Base-by-base conservation (phyloP, 2,329 filamentous ascomycete species). In the Scedosporium aurantiacum region DNA sequence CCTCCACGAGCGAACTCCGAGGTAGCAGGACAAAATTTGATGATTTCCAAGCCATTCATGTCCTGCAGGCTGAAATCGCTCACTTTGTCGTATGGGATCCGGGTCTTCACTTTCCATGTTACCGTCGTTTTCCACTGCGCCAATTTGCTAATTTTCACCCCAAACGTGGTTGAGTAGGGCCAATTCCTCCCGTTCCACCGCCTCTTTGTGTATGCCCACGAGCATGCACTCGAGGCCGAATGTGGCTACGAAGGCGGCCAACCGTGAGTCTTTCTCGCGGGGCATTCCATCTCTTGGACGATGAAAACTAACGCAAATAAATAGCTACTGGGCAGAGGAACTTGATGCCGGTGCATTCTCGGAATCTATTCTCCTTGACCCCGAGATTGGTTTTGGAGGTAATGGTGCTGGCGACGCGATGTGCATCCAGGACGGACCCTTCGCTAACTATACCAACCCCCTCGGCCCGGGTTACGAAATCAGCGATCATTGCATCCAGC, bases 161-260 rank as follows among this genome's bases (percentile, higher is more conserved):
- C 21, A 25, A 25, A 28, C 12, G 4, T n/a, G 4, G 41, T 14
- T 43, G 37, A 32, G 16, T 32, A 67, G 64, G 68, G 67, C 21
- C 61, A 64, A 1, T 72, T 72, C 60, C 66, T 72, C 4, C 70
- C 70, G 4, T 72, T 66, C 62, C 70, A 71, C 58, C 63, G 70
- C 16, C 64, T 68, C n/a, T 63, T 68, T 43, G 62, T 72, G 64
- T 57, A 64, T n/a, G 66, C 68, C 6, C 69, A 71, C 54, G 70
- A 71, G 61, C 60, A 43, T 4, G 62, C 67, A 2, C 65, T 72
- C 8, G 64, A 68, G 6, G 58, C 63, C 8, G 66, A 69, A 54
- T 71, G 70, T 62, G 66, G 64, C 10, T 72, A 70, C 62, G 67
- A 61, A 1, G 70, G 68, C 7, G 63, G 63, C 27, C 70, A 71